Evolutionary conservation across 208 protist genomes (phyloP), one percentile per base, ranked within the genome.

Genomic region (Trypanosoma cruzi): DNA sequence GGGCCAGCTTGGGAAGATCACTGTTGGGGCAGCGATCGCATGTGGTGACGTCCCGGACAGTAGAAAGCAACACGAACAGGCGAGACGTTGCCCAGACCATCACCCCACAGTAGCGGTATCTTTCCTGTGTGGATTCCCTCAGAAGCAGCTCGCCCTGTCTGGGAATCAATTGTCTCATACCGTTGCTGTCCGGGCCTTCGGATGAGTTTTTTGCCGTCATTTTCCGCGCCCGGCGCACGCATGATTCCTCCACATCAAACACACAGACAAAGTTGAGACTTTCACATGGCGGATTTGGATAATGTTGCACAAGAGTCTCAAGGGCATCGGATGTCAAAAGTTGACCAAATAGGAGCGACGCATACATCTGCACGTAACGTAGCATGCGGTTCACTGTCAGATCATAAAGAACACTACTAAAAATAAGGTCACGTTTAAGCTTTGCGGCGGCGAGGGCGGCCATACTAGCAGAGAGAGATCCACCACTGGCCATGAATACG

Each of bases 361-460:
- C 63, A 62, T 85, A 74, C 59, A 94, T 71, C 37, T 70, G 67
- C 16, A 80, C 53, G 49, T 69, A 71, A 16, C 63, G 75, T 14
- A 69, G 28, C 8, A 75, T 37, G 20, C 80, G 74, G 44, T 62
- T 67, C 48, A 94, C 85, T n/a, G 84, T 73, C 6, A 73, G 61
- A 60, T 96, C 91, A 73, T 96, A 96, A 26, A 96, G 73, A 4
- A 93, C 72, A 64, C 80, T 84, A 57, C 86, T 82, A 71, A 96
- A 96, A 7, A 71, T 78, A 7, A 96, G 65, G 11, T 63, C 81
- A 37, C 89, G 79, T 76, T 88, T 89, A 66, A 96, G 91, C 56
- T 85, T 79, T 11, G 88, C 82, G 5, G 87, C 82, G 0, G 86
- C 77, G 52, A 79, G 74, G 24, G 87, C 84, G 31, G 82, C 74